A percentile compares a stretch with the other conserved stretches of the same genome.
Evolutionary conservation across 495 filamentous ascomycete species (phyloP).

Genomic region (Lepidopterella palustris): DNA sequence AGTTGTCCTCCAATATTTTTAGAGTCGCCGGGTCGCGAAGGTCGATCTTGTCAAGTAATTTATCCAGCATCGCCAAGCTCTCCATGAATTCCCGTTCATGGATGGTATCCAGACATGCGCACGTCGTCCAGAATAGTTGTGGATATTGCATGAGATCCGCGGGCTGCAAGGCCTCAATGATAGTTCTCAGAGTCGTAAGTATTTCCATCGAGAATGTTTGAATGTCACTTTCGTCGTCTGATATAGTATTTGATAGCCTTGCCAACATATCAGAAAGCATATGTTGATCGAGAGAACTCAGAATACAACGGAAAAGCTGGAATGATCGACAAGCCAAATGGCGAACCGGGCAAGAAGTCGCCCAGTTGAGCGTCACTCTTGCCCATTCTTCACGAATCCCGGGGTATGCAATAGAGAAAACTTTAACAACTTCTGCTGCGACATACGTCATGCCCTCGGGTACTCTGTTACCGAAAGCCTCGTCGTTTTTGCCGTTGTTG

Average conservation of each 20-base stretch:
- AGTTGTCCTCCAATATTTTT: conserved; percentile 62
- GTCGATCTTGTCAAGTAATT: conserved; percentile 75
- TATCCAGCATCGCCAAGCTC: conserved; percentile 84
- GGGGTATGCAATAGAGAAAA: conserved; percentile 81
- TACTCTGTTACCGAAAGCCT: conserved; percentile 69
- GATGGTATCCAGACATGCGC: conserved; percentile 90
- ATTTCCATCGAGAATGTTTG: conserved; percentile 98
- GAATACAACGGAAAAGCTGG: conserved; percentile 91
- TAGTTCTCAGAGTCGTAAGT: conserved; percentile 81
- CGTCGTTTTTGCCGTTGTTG: conserved; percentile 64
- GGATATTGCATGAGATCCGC: conserved; percentile 78
- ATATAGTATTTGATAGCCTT: conserved; percentile 89
- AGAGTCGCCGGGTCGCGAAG: conserved; percentile 64
- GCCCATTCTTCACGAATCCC: conserved; percentile 85
- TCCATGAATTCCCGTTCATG: conserved; percentile 93
- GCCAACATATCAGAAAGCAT: conserved; percentile 97
- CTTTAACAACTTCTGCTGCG: conserved; percentile 69
- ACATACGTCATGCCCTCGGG: conserved; percentile 79
- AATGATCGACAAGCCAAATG: conserved; percentile 95
- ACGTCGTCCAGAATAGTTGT: conserved; percentile 95
- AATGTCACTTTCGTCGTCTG: conserved; percentile 84
- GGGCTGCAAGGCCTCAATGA: conserved; percentile 75
- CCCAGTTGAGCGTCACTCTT: conserved; percentile 84
- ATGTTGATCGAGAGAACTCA: conserved; percentile 76
- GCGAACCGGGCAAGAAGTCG: conserved; percentile 90